Percentiles rank a stretch among this genome's conserved stretches.
Evolutionary conservation across 2,329 filamentous ascomycete genomes (phyloP).

Genomic region (Sarocladium oryzae): DNA sequence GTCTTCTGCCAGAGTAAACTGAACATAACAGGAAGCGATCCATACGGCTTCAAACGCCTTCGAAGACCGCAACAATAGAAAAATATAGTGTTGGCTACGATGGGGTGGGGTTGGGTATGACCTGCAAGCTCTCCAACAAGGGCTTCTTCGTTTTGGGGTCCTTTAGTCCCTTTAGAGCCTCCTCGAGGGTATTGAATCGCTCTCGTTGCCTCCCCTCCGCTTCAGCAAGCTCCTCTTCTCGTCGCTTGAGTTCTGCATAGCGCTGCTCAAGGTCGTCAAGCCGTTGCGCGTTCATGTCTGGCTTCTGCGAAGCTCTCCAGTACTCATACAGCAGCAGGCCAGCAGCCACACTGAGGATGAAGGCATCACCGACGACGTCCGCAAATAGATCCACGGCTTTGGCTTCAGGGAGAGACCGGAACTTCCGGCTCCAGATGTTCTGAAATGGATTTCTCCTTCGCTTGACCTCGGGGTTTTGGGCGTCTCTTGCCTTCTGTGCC

Average conservation of each 20-base stretch:
- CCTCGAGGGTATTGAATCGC: conserved; percentile 47
- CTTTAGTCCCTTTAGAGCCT: conserved; percentile 42
- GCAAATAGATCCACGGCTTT: conserved; percentile 63
- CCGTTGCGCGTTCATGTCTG: conserved; percentile 48
- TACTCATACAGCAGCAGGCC: conserved; percentile 56
- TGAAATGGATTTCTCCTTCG: conserved; percentile 34
- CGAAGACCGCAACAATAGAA: no score
- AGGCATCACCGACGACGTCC: conserved; percentile 57
- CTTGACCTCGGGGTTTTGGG: conserved; percentile 38
- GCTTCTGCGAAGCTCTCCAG: conserved; percentile 51
- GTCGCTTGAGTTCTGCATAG: conserved; percentile 42
- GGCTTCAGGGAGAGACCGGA: conserved; percentile 54
- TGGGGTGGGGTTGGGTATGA: conserved; percentile 14
- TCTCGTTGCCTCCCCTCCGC: conserved; percentile 38
- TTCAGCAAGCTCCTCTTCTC: conserved; percentile 42
- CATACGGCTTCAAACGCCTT: no score
- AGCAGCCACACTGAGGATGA: conserved; percentile 54
- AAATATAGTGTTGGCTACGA: no score
- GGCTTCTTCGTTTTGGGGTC: conserved; percentile 53
- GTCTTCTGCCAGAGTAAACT: no score
- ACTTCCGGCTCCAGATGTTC: conserved; percentile 57
- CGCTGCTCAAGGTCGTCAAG: conserved; percentile 43
- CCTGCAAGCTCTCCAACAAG: conserved; percentile 25
- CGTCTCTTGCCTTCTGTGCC: conserved; percentile 19
- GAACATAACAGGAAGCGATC: no score